Base-by-base conservation (phyloP, 371 early-diverging fungal genomes). In the Coemansia sp. region DNA sequence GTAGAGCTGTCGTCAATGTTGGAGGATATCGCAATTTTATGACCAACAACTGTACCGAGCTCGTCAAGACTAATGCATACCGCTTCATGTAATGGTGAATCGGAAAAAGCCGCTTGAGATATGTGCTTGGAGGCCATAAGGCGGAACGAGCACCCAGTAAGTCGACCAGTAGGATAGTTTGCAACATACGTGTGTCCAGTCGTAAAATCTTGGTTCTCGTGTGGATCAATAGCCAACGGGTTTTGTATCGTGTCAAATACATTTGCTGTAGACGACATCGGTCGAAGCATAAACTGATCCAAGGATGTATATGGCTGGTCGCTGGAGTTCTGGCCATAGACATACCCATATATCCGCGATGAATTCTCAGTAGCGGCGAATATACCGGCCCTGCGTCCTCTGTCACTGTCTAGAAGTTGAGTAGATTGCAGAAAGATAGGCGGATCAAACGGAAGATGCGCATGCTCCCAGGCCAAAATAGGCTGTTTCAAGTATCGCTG, bases 401-500 rank as follows among this genome's bases (percentile, higher is more conserved):
- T 21, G 11, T 39, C 30, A n/a, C 50, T 62, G 33, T 58, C 37
- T 9, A 65, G 52, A 26, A 73, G 48, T 18, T 12, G 14, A 0
- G 37, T 14, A 14, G 75, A 52, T 28, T 75, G 64, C 7, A 75
- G 44, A 14, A 47, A 63, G 23, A 64, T 44, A 0, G 72, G 75
- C 26, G 75, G 72, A 21, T 71, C 75, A 12, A 30, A 4, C n/a
- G 50, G 23, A 47, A 54, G 14, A 18, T 40, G 48, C 2, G 53
- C 48, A 26, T 66, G 55, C 26, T 33, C 59, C 75, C 75, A 75
- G 5, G 68, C 72, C 6, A 71, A 18, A 14, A 75, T 44, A 3
- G 75, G 75, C 68, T 71, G 67, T 6, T 48, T 50, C 33, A 50
- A 23, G 51, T 75, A 67, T 6, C 75, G 59, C 40, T 71, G 75